These are phyloP conservation scores for Globisporangium splendens DNA, from an alignment of 352 stramenopile genomes.

Conservation along the genomic window DNA sequence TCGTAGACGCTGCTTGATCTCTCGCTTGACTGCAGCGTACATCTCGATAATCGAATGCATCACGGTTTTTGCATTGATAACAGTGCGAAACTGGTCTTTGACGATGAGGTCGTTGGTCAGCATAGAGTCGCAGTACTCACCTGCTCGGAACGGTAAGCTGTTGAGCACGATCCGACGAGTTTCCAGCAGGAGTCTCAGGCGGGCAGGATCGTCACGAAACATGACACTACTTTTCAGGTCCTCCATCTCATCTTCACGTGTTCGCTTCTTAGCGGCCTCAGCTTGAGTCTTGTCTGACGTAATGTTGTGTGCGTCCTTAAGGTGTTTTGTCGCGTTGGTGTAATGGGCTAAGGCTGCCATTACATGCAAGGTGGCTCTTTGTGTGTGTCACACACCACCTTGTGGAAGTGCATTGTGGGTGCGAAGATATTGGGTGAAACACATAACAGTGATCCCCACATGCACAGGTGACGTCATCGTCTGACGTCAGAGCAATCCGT, in stretches of 20 bases:
- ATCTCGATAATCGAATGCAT: neutral
- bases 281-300: slow-evolving; percentile 3
- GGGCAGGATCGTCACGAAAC: neutral
- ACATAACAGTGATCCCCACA: too few species aligned
- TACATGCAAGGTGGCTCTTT: too few species aligned
- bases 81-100: neutral
- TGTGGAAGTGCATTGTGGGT: too few species aligned
- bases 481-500: too few species aligned
- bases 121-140: neutral
- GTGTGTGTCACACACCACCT: too few species aligned
- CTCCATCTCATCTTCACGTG: slow-evolving; percentile 4
- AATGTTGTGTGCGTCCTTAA: slow-evolving; percentile 7
- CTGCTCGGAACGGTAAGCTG: slow-evolving; percentile 1
- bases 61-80: slow-evolving; percentile 1
- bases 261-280: neutral
- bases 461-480: too few species aligned
- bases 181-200: slow-evolving; percentile 5
- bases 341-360: too few species aligned
- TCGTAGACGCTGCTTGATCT: neutral
- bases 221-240: neutral
- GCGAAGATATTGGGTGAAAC: too few species aligned
- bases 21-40: neutral
- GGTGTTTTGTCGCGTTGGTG: slow-evolving; percentile 10
- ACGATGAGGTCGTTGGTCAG: slow-evolving; percentile 5
- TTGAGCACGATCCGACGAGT: slow-evolving; percentile 8